Evolutionary conservation across 2,329 filamentous ascomycete genomes (phyloP).

Genomic region (Fusarium lateritium): DNA sequence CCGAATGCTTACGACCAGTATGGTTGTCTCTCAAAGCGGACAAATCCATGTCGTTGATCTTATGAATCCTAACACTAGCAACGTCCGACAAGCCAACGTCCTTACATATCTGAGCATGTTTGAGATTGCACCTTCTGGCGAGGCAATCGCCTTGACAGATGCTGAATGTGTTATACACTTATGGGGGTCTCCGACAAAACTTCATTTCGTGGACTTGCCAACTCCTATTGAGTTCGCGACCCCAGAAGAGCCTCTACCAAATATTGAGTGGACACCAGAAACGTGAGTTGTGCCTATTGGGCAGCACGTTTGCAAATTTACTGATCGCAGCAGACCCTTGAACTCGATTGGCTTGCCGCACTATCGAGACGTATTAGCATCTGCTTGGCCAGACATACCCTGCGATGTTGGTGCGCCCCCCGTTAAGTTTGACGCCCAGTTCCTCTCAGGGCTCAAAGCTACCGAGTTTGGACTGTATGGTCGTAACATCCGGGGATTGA

Average conservation of each 20-base stretch:
- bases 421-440: constrained; percentile 78
- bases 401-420: constrained; percentile 91
- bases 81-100: constrained; percentile 86
- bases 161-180: constrained; percentile 84
- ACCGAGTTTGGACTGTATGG: constrained; percentile 85
- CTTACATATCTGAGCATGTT: constrained; percentile 82
- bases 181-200: constrained; percentile 89
- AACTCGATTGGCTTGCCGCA: constrained; percentile 93
- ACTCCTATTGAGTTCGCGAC: constrained; percentile 85
- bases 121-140: constrained; percentile 89
- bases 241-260: constrained; percentile 68
- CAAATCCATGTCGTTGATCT: constrained; percentile 97
- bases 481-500: constrained; percentile 79
- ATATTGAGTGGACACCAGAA: constrained; percentile 79
- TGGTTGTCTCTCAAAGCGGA: constrained; percentile 91
- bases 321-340: constrained; percentile 71
- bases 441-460: constrained; percentile 77
- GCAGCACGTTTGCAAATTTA: not conserved
- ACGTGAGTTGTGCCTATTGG: constrained; percentile 65
- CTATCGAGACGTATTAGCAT: constrained; percentile 89
- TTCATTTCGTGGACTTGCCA: constrained; percentile 87
- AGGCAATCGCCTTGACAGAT: constrained; percentile 86
- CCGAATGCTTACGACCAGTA: constrained; percentile 92
- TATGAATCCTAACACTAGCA: constrained; percentile 91
- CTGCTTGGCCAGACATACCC: constrained; percentile 89